These are phyloP conservation scores for Aspergillus conjunctus DNA, from an alignment of 495 filamentous ascomycete genomes.

Conservation along the genomic window DNA sequence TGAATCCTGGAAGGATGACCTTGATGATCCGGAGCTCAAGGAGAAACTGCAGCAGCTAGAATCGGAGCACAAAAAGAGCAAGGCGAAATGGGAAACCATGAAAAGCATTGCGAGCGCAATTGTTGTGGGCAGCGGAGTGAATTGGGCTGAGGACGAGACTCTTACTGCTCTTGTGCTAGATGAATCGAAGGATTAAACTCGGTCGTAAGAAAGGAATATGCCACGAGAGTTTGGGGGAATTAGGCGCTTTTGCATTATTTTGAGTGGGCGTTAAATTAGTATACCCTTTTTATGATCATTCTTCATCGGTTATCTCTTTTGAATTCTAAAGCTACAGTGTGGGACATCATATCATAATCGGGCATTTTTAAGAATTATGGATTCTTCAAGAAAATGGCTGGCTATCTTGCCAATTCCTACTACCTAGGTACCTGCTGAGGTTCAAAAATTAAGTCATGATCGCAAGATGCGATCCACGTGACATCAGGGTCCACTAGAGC, in stretches of 20 bases:
- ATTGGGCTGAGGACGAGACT: slow-evolving; percentile 74
- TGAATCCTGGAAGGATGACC: slow-evolving; percentile 51
- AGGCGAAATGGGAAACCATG: slow-evolving; percentile 68
- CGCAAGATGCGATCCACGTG: slow-evolving; percentile 30
- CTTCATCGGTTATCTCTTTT: not conserved
- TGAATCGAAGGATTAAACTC: slow-evolving; percentile 57
- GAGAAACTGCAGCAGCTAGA: slow-evolving; percentile 59
- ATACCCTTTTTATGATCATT: slow-evolving; percentile 2
- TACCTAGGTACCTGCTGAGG: too few species aligned
- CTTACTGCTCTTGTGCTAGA: slow-evolving; percentile 76
- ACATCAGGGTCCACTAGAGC: slow-evolving; percentile 26
- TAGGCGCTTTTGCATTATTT: slow-evolving; percentile 10
- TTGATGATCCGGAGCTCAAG: slow-evolving; percentile 53
- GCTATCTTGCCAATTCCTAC: too few species aligned
- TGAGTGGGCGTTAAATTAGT: slow-evolving; percentile 21
- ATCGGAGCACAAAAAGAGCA: slow-evolving; percentile 54
- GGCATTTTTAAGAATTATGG: too few species aligned
- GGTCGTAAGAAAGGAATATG: too few species aligned
- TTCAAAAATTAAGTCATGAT: too few species aligned
- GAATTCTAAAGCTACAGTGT: not conserved
- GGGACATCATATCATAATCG: too few species aligned
- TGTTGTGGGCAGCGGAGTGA: slow-evolving; percentile 79
- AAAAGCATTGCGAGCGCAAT: slow-evolving; percentile 73
- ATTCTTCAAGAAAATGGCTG: too few species aligned
- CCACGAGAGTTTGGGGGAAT: slow-evolving; percentile 8